A percentile compares a stretch with the other conserved stretches of the same genome.
Evolutionary conservation across 2,329 filamentous ascomycete genomes (phyloP).

Genomic region (Fusarium stilboides): DNA sequence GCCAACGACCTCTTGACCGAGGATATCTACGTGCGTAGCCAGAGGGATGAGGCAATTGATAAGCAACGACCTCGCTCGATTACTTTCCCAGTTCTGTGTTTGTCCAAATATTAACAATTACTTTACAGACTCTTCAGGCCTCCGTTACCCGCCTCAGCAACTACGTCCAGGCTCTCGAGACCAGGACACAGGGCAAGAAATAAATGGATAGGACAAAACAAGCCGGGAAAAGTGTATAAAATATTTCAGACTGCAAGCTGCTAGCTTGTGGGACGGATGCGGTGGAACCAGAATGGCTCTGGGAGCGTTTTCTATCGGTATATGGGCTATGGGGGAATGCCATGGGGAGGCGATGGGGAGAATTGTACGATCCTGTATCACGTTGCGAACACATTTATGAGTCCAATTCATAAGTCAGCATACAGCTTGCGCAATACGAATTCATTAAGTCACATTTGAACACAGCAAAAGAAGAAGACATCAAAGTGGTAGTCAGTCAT

Average conservation of each 20-base stretch:
- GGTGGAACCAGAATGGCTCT: constrained; percentile 31
- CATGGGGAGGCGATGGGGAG: constrained; percentile 12
- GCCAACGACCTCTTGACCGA: constrained; percentile 94
- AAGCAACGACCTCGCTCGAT: constrained; percentile 3
- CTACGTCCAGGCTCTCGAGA: constrained; percentile 86
- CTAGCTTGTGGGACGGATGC: constrained; percentile 12
- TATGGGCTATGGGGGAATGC: constrained; percentile 12
- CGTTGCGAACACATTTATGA: constrained; percentile 31
- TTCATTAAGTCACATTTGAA: not conserved
- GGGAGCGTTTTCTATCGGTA: constrained; percentile 18
- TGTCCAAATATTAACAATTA: constrained; percentile 12
- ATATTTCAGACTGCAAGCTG: constrained; percentile 21
- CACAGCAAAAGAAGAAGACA: not conserved
- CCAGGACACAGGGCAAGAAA: constrained; percentile 82
- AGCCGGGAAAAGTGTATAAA: constrained; percentile 41
- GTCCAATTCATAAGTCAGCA: constrained; percentile 13
- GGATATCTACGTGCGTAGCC: constrained; percentile 89
- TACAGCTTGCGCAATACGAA: constrained; percentile 1
- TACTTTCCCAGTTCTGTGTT: not conserved
- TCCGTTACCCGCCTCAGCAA: constrained; percentile 89
- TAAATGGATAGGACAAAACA: constrained; percentile 62
- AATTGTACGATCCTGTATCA: constrained; percentile 35
- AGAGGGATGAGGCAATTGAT: constrained; percentile 19
- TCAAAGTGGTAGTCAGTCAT: constrained; percentile 40
- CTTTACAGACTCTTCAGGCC: constrained; percentile 81